phyloP scores from a whole-genome alignment of 2,329 filamentous ascomycete genomes.

The Ceratocystis lukuohia region DNA sequence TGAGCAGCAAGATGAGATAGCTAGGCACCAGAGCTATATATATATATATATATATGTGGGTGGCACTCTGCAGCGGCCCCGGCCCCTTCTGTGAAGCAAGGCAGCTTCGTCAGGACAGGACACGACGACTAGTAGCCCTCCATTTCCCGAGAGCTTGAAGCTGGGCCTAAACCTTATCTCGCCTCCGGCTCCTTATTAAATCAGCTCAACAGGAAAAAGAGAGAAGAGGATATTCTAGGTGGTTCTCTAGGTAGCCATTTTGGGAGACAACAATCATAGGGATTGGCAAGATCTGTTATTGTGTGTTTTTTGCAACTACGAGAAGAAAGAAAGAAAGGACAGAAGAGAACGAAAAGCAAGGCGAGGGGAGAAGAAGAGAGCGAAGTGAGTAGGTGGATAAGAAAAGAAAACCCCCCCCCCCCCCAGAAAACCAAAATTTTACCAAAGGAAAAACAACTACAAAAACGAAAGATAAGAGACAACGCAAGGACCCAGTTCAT shows the following conservation, averaged over 20 bases:
- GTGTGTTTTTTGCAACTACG: too few species aligned
- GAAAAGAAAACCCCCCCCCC: background rate
- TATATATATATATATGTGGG: too few species aligned
- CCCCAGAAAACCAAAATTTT: background rate
- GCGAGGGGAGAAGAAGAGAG: background rate
- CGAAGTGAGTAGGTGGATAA: background rate
- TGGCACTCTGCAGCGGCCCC: too few species aligned
- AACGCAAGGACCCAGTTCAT: background rate
- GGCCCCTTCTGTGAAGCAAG: too few species aligned
- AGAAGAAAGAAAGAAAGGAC: background rate
- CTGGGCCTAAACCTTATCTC: background rate
- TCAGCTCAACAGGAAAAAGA: background rate
- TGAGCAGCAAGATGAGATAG: too few species aligned
- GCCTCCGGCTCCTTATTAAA: slow-evolving; percentile 2
- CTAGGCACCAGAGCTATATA: too few species aligned
- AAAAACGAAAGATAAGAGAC: background rate
- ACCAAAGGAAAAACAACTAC: background rate
- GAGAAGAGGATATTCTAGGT: slow-evolving; percentile 7
- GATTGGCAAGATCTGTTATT: too few species aligned
- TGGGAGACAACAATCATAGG: background rate
- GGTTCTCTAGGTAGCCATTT: background rate
- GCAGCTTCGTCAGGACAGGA: too few species aligned
- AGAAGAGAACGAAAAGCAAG: background rate
- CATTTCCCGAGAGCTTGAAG: background rate
- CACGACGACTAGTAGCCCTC: too few species aligned